A percentile compares a stretch with the other conserved stretches of the same genome.
Conservation (phyloP, 352 stramenopile genomes). For the Phytophthora macrochlamydospora region DNA sequence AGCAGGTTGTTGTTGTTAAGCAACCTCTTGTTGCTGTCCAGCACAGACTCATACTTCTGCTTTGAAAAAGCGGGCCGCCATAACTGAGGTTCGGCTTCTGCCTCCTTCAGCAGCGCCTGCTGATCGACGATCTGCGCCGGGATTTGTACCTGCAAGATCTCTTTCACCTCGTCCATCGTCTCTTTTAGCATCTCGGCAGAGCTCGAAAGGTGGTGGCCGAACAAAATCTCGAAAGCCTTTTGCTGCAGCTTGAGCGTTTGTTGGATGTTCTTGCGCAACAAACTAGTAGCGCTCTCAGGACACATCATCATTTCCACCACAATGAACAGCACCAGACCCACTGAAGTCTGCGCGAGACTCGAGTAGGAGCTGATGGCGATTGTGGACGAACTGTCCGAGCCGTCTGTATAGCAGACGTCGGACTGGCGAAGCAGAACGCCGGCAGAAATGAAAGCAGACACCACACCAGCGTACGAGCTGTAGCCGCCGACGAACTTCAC, state of each 20-base stretch:
- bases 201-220: constrained; percentile 71
- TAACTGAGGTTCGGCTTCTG: constrained; percentile 63
- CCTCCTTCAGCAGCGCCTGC: constrained; percentile 62
- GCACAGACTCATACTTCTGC: constrained; percentile 74
- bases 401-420: constrained; percentile 55
- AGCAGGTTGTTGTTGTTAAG: constrained; percentile 87
- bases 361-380: constrained; percentile 82
- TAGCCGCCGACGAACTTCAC: constrained; percentile 72
- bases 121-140: constrained; percentile 65
- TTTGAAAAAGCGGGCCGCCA: constrained; percentile 77
- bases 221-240: constrained; percentile 67
- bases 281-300: constrained; percentile 65
- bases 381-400: constrained; percentile 39
- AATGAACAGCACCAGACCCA: constrained; percentile 84
- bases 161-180: constrained; percentile 58
- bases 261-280: constrained; percentile 79
- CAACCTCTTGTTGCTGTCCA: constrained; percentile 63
- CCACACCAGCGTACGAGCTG: constrained; percentile 70
- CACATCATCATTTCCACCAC: constrained; percentile 69
- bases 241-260: constrained; percentile 71
- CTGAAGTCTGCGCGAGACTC: constrained; percentile 76
- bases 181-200: constrained; percentile 55
- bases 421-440: constrained; percentile 67
- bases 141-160: constrained; percentile 64
- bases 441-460: constrained; percentile 75